Base-by-base conservation (phyloP, 2,329 filamentous ascomycete species). In the Hirsutella rhossiliensis region DNA sequence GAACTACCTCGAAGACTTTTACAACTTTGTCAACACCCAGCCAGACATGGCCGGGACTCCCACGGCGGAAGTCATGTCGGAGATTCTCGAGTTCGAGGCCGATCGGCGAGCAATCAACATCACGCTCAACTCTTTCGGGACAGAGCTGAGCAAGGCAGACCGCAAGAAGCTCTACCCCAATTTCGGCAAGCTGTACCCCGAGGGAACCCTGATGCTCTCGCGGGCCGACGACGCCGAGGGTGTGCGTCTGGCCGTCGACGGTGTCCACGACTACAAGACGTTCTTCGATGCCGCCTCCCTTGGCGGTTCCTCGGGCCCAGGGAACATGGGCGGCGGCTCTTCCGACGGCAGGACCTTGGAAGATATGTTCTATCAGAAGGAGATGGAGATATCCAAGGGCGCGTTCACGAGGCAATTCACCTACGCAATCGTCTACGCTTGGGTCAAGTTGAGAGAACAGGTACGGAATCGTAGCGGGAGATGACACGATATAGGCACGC, bases 321-420 rank as follows among this genome's bases (percentile, higher is more conserved):
- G 87, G 39, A 94, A 94, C 64, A 87, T 89, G 84, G 78, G 79
- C 20, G 87, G 87, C 31, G 72, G 77, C n/a, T 80, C 82, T 23
- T 73, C 78, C 15, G 88, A 95, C 53, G 84, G 86, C 41, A 88
- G 86, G 69, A 96, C 89, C 56, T 66, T 98, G 55, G 92, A 98
- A 62, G 92, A 98, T 60, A 74, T 98, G 71, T 98, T 98, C 68
- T 98, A 98, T 63, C 87, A 96, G 65, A 97, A 95, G 69, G 92
- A 98, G 69, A 97, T 97, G 92, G 89, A 98, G 63, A 84, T 97
- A 50, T 90, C 86, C 45, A 98, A 98, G 74, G 69, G 83, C 48
- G 87, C 89, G 9, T 98, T 98, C 61, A 98, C 92, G 5, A 78
- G 87, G 54, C 92, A 98, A 63, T 98, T 98, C 63, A 94, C 88